Conservation (phyloP, 2,329 filamentous ascomycete genomes). For the Aspergillus brunneoviolaceus region DNA sequence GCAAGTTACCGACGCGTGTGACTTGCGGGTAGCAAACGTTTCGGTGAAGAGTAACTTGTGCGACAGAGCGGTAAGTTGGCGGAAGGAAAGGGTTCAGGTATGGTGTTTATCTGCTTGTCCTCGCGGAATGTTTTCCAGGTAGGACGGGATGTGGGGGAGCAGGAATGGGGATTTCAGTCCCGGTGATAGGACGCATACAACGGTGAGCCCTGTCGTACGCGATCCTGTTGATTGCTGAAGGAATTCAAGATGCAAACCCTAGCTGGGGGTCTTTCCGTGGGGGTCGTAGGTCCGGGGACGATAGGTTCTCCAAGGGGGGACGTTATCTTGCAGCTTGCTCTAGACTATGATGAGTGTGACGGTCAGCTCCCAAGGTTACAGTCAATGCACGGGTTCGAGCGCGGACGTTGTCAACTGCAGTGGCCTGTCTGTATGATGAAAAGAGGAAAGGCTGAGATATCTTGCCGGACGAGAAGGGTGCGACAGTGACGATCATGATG, state of each 20-base stretch:
- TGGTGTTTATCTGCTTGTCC: slow-evolving; percentile 13
- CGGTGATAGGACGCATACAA: slow-evolving; percentile 13
- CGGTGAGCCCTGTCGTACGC: neutral
- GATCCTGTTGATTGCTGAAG: slow-evolving; percentile 2
- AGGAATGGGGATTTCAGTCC: slow-evolving; percentile 10
- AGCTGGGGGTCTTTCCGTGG: neutral
- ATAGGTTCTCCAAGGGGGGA: slow-evolving; percentile 7
- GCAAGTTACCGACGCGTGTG: slow-evolving; percentile 11
- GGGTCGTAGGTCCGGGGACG: neutral
- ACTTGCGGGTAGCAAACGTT: slow-evolving; percentile 9
- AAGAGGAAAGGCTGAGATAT: slow-evolving; percentile 6
- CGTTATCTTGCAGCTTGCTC: slow-evolving; percentile 10
- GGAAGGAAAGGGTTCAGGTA: slow-evolving; percentile 4
- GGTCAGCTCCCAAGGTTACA: slow-evolving; percentile 14
- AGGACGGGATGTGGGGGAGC: slow-evolving; percentile 9
- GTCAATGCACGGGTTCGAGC: neutral
- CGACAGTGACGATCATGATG: slow-evolving; percentile 21
- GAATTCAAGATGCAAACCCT: slow-evolving; percentile 1
- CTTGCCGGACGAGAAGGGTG: slow-evolving; percentile 4
- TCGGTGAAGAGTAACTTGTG: slow-evolving; percentile 3
- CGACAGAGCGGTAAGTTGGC: slow-evolving; percentile 1
- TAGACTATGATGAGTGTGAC: slow-evolving; percentile 9
- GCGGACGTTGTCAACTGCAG: slow-evolving; percentile 10
- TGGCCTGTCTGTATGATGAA: slow-evolving; percentile 20
- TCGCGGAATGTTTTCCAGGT: slow-evolving; percentile 13